Conservation (phyloP, 1,139 yeast species). For the Lodderomyces jiufengensis region DNA sequence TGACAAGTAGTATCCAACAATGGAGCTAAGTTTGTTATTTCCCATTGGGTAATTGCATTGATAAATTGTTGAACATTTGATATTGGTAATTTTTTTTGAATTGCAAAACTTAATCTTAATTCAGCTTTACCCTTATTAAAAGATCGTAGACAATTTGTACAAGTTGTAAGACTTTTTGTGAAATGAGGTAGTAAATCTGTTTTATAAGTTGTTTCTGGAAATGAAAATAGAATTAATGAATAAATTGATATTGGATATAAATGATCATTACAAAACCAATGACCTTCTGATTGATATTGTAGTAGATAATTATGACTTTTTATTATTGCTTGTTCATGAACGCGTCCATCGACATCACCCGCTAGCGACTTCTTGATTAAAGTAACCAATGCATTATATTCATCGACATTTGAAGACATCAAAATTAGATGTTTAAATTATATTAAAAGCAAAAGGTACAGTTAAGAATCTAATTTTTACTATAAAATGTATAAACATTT, state of each 20-base stretch:
- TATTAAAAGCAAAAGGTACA: background rate
- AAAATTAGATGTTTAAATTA: background rate
- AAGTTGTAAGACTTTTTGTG: slow-evolving; percentile 36
- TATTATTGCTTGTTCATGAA: slow-evolving; percentile 26
- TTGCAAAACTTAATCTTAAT: slow-evolving; percentile 49
- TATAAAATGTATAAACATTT: too few species aligned
- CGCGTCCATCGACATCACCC: slow-evolving; percentile 23
- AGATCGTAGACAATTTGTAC: slow-evolving; percentile 49
- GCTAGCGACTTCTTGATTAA: slow-evolving; percentile 22
- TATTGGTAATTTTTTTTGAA: slow-evolving; percentile 46
- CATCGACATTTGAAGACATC: slow-evolving; percentile 11
- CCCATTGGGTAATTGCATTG: slow-evolving; percentile 52
- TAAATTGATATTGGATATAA: slow-evolving; percentile 50
- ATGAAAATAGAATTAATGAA: slow-evolving; percentile 56
- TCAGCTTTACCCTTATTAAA: slow-evolving; percentile 53
- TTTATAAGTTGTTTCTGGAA: slow-evolving; percentile 44
- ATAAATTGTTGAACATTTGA: slow-evolving; percentile 50
- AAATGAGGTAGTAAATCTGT: slow-evolving; percentile 41
- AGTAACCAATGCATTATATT: slow-evolving; percentile 22
- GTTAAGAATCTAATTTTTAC: too few species aligned
- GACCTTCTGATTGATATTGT: slow-evolving; percentile 24
- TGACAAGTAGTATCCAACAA: slow-evolving; percentile 1
- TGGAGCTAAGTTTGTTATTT: slow-evolving; percentile 21
- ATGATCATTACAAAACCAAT: slow-evolving; percentile 55
- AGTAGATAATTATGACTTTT: slow-evolving; percentile 25